Evolutionary conservation across 306 rosid species (phyloP).

Genomic region (Prunus dulcis): DNA sequence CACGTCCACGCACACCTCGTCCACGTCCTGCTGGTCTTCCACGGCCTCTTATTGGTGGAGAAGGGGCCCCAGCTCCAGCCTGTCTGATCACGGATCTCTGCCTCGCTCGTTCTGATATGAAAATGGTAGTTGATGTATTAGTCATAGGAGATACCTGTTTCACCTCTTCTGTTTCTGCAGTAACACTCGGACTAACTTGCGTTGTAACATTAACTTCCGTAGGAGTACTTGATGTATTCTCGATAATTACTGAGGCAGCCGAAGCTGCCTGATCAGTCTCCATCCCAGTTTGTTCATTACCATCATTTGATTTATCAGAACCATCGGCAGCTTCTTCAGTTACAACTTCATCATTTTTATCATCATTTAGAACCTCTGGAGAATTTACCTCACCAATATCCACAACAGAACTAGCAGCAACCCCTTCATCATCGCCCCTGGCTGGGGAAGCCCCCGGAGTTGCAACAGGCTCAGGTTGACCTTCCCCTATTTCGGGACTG

Average conservation of each 20-base stretch:
- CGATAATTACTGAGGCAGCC: slow-evolving; percentile 33
- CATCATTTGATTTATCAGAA: slow-evolving; percentile 64
- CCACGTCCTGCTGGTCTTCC: slow-evolving; percentile 59
- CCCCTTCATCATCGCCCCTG: slow-evolving; percentile 57
- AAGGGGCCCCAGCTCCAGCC: slow-evolving; percentile 50
- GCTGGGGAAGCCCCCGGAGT: slow-evolving; percentile 66
- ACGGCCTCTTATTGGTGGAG: slow-evolving; percentile 54
- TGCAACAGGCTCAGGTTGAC: slow-evolving; percentile 48
- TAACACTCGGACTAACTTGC: slow-evolving; percentile 31
- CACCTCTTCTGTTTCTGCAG: slow-evolving; percentile 39
- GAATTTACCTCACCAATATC: slow-evolving; percentile 64
- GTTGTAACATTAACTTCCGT: slow-evolving; percentile 43
- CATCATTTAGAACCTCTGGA: slow-evolving; percentile 59
- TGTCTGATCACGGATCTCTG: slow-evolving; percentile 65
- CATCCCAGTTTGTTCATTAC: slow-evolving; percentile 37
- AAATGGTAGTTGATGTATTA: slow-evolving; percentile 52
- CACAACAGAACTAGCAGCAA: slow-evolving; percentile 19
- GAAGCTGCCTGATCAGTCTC: slow-evolving; percentile 60
- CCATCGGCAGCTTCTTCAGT: slow-evolving; percentile 70
- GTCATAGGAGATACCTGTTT: slow-evolving; percentile 52
- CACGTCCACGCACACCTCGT: slow-evolving; percentile 36
- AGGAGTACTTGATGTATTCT: slow-evolving; percentile 30
- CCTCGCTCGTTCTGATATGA: slow-evolving; percentile 58
- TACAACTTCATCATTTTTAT: slow-evolving; percentile 57
- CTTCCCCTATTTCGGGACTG: slow-evolving; percentile 55